Evolutionary conservation across 169 alveolate species (phyloP).

Genomic region (Cryptosporidium xiaoi): DNA sequence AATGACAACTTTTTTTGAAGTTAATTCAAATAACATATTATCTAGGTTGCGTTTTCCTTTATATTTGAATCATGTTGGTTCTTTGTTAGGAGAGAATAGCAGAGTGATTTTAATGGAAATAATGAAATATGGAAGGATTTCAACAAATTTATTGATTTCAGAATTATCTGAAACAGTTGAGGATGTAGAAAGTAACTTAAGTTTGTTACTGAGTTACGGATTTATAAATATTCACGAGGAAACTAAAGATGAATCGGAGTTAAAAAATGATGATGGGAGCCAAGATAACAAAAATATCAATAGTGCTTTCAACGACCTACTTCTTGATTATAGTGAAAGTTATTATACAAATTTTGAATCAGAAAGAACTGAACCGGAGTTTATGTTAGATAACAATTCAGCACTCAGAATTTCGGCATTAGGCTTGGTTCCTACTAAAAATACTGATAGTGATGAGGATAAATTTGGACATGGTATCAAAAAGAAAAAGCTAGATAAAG

Average conservation of each 20-base stretch:
- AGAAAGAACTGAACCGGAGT: background rate
- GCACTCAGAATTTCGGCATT: background rate
- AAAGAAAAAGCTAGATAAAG: background rate
- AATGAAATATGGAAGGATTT: conserved; percentile 58
- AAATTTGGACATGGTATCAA: background rate
- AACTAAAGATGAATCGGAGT: background rate
- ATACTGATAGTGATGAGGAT: background rate
- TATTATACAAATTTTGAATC: background rate
- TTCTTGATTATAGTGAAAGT: conserved; percentile 26
- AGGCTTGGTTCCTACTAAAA: background rate
- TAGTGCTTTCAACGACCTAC: conserved; percentile 21
- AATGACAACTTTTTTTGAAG: conserved; percentile 30
- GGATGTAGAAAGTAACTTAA: conserved; percentile 11
- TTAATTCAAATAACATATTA: conserved; percentile 12
- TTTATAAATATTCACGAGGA: conserved; percentile 18
- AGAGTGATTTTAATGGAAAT: conserved; percentile 39
- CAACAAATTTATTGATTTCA: conserved; percentile 29
- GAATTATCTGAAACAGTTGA: conserved; percentile 53
- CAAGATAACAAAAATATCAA: background rate
- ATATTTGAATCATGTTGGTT: conserved; percentile 32
- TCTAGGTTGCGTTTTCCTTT: conserved; percentile 64
- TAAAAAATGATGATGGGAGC: background rate
- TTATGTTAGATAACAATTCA: background rate
- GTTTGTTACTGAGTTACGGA: conserved; percentile 11
- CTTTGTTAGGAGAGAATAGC: conserved; percentile 39